Percentiles rank a stretch among this genome's conserved stretches.
Evolutionary conservation across 805 yeast species (phyloP).

Genomic region (Ascoidea rubescens): DNA sequence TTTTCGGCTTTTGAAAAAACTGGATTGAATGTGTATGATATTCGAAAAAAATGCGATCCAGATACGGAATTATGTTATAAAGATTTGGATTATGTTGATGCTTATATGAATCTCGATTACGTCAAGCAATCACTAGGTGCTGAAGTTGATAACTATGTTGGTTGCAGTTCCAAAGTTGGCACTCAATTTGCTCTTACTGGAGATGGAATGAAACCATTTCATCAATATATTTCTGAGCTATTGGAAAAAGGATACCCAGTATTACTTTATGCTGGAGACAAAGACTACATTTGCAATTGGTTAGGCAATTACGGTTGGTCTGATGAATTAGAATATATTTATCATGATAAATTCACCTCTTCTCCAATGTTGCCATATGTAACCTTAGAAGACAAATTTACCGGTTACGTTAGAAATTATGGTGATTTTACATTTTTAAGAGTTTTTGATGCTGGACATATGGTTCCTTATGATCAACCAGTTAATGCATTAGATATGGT

Average conservation of each 20-base stretch:
- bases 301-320: constrained; percentile 82
- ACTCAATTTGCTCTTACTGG: constrained; percentile 75
- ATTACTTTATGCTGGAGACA: constrained; percentile 82
- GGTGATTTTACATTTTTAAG: constrained; percentile 65
- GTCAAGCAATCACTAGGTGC: constrained; percentile 82
- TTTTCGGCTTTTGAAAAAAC: constrained; percentile 73
- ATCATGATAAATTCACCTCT: constrained; percentile 30
- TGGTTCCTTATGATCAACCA: constrained; percentile 88
- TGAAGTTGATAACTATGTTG: constrained; percentile 64
- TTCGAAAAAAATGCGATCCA: constrained; percentile 61
- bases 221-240: constrained; percentile 54
- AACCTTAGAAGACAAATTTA: constrained; percentile 18
- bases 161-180: constrained; percentile 73
- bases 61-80: constrained; percentile 62
- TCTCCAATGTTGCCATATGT: constrained; percentile 26
- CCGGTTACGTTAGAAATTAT: constrained; percentile 67
- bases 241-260: constrained; percentile 65
- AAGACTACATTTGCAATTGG: constrained; percentile 90
- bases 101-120: constrained; percentile 61
- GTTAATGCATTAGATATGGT: constrained; percentile 55
- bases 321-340: constrained; percentile 53
- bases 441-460: constrained; percentile 75
- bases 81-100: constrained; percentile 58
- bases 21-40: constrained; percentile 86
- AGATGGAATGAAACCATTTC: constrained; percentile 89